These are phyloP conservation scores for Geranomyces michiganensis DNA, from an alignment of 192 early-diverging fungal genomes.

Conservation along the genomic window DNA sequence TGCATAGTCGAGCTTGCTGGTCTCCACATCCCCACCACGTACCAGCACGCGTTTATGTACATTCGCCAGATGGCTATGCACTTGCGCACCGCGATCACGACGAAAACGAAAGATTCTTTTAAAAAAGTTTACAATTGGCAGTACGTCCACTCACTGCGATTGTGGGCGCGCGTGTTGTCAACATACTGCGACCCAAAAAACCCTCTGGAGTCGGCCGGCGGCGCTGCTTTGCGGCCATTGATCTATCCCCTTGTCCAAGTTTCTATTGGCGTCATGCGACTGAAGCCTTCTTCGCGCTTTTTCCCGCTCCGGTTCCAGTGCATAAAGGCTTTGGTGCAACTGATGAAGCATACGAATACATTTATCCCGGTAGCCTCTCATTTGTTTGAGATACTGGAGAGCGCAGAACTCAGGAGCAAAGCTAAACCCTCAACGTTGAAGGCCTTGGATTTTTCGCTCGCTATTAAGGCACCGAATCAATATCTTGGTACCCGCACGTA, in stretches of 20 bases:
- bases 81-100: slow-evolving; percentile 84
- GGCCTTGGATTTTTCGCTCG: slow-evolving; percentile 77
- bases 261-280: slow-evolving; percentile 42
- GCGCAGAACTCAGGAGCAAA: slow-evolving; percentile 68
- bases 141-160: slow-evolving; percentile 87
- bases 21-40: slow-evolving; percentile 73
- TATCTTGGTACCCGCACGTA: slow-evolving; percentile 86
- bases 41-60: slow-evolving; percentile 93
- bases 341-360: slow-evolving; percentile 70
- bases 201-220: slow-evolving; percentile 49
- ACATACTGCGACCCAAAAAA: slow-evolving; percentile 66
- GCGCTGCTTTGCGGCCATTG: slow-evolving; percentile 51
- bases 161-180: slow-evolving; percentile 84
- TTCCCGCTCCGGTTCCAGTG: slow-evolving; percentile 93
- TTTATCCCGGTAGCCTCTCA: slow-evolving; percentile 86
- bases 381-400: slow-evolving; percentile 73
- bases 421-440: slow-evolving; percentile 81
- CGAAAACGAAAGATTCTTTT: slow-evolving; percentile 82
- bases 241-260: slow-evolving; percentile 84
- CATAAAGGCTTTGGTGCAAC: slow-evolving; percentile 69
- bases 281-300: slow-evolving; percentile 88
- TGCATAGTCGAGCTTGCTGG: slow-evolving; percentile 90
- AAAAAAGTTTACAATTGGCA: slow-evolving; percentile 97
- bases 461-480: slow-evolving; percentile 78
- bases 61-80: slow-evolving; percentile 92